Evolutionary conservation across 2,329 filamentous ascomycete genomes (phyloP).

Genomic region (Reticulascus tulasneorum): DNA sequence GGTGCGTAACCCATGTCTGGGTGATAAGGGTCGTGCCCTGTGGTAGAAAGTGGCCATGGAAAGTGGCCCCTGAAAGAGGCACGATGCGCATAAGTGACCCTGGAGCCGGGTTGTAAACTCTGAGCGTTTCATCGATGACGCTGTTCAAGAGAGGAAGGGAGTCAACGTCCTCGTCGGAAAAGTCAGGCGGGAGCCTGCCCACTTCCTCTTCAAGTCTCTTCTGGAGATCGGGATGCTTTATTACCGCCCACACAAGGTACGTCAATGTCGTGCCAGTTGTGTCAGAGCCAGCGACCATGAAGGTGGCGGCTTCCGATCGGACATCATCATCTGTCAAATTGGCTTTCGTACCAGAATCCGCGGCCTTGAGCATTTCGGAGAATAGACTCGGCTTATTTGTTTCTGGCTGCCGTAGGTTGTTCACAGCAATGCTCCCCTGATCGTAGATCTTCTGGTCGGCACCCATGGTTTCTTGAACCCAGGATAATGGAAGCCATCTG

Average conservation of each 20-base stretch:
- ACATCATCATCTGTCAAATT: constrained; percentile 26
- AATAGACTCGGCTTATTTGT: constrained; percentile 5
- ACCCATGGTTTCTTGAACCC: not conserved
- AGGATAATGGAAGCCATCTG: not conserved
- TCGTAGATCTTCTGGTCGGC: not conserved
- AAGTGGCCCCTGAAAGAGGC: constrained; percentile 31
- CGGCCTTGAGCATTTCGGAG: constrained; percentile 1
- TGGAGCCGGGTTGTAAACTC: constrained; percentile 36
- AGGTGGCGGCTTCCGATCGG: constrained; percentile 32
- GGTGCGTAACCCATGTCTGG: constrained; percentile 44
- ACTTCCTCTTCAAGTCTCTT: constrained; percentile 31
- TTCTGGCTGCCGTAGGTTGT: constrained; percentile 1
- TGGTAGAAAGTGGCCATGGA: constrained; percentile 35
- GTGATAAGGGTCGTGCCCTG: constrained; percentile 34
- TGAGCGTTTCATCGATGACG: constrained; percentile 41
- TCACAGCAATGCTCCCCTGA: constrained; percentile 2
- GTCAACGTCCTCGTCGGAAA: constrained; percentile 27
- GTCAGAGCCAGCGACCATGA: constrained; percentile 48
- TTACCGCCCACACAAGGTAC: constrained; percentile 40
- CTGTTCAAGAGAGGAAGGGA: constrained; percentile 34
- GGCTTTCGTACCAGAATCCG: constrained; percentile 2
- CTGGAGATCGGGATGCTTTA: constrained; percentile 24
- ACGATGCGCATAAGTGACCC: constrained; percentile 34
- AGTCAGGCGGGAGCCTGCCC: constrained; percentile 12
- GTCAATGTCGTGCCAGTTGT: constrained; percentile 47